Percentiles rank a stretch among this genome's conserved stretches.
phyloP scores from a whole-genome alignment of 108 stramenopile species.

The Skeletonema marinoi region DNA sequence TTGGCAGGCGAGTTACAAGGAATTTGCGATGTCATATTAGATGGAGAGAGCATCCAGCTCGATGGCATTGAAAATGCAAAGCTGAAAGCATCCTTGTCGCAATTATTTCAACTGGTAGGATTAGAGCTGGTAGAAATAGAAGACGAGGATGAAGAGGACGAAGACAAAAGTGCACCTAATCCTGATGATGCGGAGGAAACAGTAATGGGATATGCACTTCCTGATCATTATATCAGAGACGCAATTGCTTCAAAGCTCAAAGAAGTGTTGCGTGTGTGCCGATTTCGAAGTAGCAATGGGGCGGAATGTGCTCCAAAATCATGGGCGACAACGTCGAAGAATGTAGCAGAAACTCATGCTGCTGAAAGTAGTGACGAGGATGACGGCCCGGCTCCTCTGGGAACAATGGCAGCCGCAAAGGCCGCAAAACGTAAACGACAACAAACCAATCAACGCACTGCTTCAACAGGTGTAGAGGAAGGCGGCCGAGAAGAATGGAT shows the following conservation, averaged over 20 bases:
- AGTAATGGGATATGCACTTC: slow-evolving; percentile 68
- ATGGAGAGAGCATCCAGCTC: slow-evolving; percentile 71
- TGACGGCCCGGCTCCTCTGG: slow-evolving; percentile 67
- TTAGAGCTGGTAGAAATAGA: slow-evolving; percentile 74
- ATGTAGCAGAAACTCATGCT: slow-evolving; percentile 9
- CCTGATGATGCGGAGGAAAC: slow-evolving; percentile 3
- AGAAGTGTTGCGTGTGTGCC: slow-evolving; percentile 44
- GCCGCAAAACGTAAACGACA: slow-evolving; percentile 33
- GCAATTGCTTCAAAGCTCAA: slow-evolving; percentile 19
- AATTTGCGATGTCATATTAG: slow-evolving; percentile 60
- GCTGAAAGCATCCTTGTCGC: slow-evolving; percentile 55
- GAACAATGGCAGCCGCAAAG: slow-evolving; percentile 41
- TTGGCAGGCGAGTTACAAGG: slow-evolving; percentile 60
- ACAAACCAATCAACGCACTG: slow-evolving; percentile 32
- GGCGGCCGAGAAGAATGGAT: slow-evolving; percentile 87
- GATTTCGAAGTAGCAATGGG: slow-evolving; percentile 49
- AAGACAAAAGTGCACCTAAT: slow-evolving; percentile 23
- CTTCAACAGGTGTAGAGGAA: slow-evolving; percentile 25
- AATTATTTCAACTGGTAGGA: slow-evolving; percentile 66
- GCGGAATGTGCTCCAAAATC: slow-evolving; percentile 23
- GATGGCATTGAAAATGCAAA: slow-evolving; percentile 76
- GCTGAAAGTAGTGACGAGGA: slow-evolving; percentile 53
- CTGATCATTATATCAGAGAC: slow-evolving; percentile 31
- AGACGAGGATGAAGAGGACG: slow-evolving; percentile 60
- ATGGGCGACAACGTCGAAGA: slow-evolving; percentile 17